Base-by-base conservation (phyloP, 2,329 filamentous ascomycete genomes). In the Colletotrichum camelliae region DNA sequence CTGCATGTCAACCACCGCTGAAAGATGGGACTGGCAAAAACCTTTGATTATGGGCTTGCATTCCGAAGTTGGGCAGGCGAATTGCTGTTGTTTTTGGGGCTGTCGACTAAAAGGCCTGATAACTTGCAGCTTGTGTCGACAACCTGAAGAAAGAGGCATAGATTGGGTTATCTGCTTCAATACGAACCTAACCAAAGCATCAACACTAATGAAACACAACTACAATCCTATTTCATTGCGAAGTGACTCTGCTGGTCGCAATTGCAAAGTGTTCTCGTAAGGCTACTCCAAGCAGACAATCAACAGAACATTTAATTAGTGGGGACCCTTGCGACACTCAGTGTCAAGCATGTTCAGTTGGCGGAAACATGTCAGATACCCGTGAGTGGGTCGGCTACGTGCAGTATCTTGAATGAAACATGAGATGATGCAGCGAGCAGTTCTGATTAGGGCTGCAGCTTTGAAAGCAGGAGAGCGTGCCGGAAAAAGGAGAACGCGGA, bases 111-210 rank as follows among this genome's bases (percentile, higher is more conserved):
- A 31, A 31, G 29, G 29, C 29, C 29, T 29, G 29, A 48, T 12
- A 6, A 48, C 18, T 48, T 48, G 39, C 9, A 48, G 0, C 39
- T 48, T n/a, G 39, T 12, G 10, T 48, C 18, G 18, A 43, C 5
- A 43, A 43, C 5, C 39, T 18, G 39, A 43, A 43, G 2, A 43
- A 43, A 5, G 39, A 48, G 39, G 39, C 39, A 48, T n/a, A n/a
- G 18, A 48, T 4, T 2, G 9, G 12, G 10, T 48, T 7, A 48
- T 4, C 0, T 48, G n/a, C 3, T 48, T 48, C 39, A n/a, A n/a
- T 1, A 18, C 39, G 9, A 10, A 7, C 18, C 5, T 9, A 21
- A 48, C 5, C 0, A 0, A n/a, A 18, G 5, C 18, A 5, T 12
- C 39, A 48, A 21, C 10, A 12, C 18, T n/a, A 6, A 4, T 6